Evolutionary conservation across 1,139 yeast species (phyloP), one percentile per base, ranked within the genome.

Genomic region (Suhomyces yuchorum): DNA sequence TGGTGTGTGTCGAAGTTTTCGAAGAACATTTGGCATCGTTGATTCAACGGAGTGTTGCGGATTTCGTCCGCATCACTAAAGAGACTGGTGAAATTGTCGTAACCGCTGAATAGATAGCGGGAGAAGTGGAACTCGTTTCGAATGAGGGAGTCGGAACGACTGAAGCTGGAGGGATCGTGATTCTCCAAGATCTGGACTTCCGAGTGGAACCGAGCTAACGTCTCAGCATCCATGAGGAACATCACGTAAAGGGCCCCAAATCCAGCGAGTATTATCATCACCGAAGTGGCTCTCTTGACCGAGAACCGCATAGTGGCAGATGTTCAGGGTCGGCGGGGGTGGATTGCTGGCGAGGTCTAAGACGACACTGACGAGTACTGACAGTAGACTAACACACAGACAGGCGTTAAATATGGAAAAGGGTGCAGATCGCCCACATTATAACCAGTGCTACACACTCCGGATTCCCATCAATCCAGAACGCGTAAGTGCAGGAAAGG

Each of bases 11-110:
- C 40, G 49, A 65, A 60, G 26, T 61, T 60, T 2, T 57, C 47
- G 51, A 74, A 74, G 50, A 72, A 68, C 1, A 49, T 51, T 6
- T 46, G 40, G 52, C 79, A 75, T 44, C 62, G 63, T 4, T 68
- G 66, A 12, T 53, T 46, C 14, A 65, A 46, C 5, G 68, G 57
- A 11, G 51, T 49, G 24, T 47, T 45, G 36, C 46, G 49, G 48
- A 58, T 57, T 33, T 42, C 46, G 8, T 53, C 53, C 23, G 56
- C 37, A 35, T 49, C 53, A 7, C 51, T 45, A 24, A 58, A 56
- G 2, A 50, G 42, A 20, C 44, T 32, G 12, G 56, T 51, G 42
- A 69, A 67, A 5, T 56, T 54, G 8, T 61, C 57, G 47, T 64
- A 61, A 12, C 61, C 62, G 23, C 58, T 50, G 54, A 56, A 71